These are phyloP conservation scores for Platanthera guangdongensis DNA, from an alignment of 106 monocot species.

Conservation along the genomic window DNA sequence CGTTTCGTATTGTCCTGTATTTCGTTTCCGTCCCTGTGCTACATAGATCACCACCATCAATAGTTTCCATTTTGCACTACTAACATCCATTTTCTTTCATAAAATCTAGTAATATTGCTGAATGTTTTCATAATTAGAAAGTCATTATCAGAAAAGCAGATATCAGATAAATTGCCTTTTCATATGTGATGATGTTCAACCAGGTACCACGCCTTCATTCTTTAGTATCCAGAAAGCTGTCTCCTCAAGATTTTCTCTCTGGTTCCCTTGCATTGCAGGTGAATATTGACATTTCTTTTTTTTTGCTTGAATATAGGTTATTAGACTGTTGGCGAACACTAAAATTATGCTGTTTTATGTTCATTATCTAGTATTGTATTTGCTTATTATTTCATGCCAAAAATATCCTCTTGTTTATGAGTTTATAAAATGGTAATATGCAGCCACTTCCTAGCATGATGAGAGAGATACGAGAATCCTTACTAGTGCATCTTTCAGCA, in stretches of 20 bases:
- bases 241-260: conserved; percentile 51
- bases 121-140: background rate
- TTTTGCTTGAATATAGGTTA: background rate
- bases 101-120: background rate
- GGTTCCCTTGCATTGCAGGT: conserved; percentile 41
- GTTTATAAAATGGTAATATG: background rate
- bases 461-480: conserved; percentile 55
- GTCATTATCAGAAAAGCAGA: background rate
- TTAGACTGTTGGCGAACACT: background rate
- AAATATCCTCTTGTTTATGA: conserved; percentile 7
- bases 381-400: conserved; percentile 2
- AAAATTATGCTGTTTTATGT: background rate
- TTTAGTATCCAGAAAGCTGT: conserved; percentile 56
- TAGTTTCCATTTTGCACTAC: too few relatives aligned
- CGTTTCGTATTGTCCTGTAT: too few relatives aligned
- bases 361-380: background rate
- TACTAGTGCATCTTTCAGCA: conserved; percentile 53
- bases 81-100: background rate
- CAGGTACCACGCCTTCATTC: conserved; percentile 93
- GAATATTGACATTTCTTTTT: conserved; percentile 5
- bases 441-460: conserved; percentile 48
- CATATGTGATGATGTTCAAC: conserved; percentile 6
- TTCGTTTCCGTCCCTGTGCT: too few relatives aligned
- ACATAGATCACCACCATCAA: too few relatives aligned
- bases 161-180: background rate